Evolutionary conservation across 2,329 filamentous ascomycete genomes (phyloP).

Genomic region (Didymella glomerata): DNA sequence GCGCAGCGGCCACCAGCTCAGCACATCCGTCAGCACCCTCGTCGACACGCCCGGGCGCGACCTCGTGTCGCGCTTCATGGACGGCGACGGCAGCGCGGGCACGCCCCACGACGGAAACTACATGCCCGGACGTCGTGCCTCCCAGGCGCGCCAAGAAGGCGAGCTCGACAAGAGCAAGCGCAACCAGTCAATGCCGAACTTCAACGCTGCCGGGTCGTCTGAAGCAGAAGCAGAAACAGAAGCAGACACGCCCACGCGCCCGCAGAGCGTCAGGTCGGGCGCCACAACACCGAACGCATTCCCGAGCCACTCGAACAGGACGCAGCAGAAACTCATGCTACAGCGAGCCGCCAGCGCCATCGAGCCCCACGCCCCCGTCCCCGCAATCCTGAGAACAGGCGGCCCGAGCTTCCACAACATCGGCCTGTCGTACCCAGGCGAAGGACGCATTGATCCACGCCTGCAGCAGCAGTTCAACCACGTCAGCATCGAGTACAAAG

Average conservation of each 20-base stretch:
- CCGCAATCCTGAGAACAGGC: slow-evolving; percentile 49
- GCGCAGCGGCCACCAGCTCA: slow-evolving; percentile 43
- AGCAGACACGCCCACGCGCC: slow-evolving; percentile 38
- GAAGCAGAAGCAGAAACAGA: background rate
- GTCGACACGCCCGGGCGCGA: slow-evolving; percentile 53
- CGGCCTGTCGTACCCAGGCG: slow-evolving; percentile 39
- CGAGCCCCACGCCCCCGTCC: slow-evolving; percentile 64
- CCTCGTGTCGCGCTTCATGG: slow-evolving; percentile 58
- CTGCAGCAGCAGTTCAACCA: slow-evolving; percentile 72
- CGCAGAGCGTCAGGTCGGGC: slow-evolving; percentile 46
- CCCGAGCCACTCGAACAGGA: slow-evolving; percentile 62
- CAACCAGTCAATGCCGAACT: slow-evolving; percentile 52
- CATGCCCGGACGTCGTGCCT: slow-evolving; percentile 41
- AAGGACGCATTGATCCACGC: slow-evolving; percentile 65
- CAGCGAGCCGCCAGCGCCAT: slow-evolving; percentile 77
- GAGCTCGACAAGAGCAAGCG: slow-evolving; percentile 45
- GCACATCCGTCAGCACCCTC: slow-evolving; percentile 51
- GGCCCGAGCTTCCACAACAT: slow-evolving; percentile 46
- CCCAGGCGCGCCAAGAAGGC: slow-evolving; percentile 16
- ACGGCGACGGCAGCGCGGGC: slow-evolving; percentile 52
- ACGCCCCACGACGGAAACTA: slow-evolving; percentile 53
- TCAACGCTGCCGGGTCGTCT: slow-evolving; percentile 26
- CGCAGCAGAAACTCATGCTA: slow-evolving; percentile 78
- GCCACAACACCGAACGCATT: slow-evolving; percentile 53
- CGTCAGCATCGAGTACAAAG: slow-evolving; percentile 76